A percentile compares a stretch with the other conserved stretches of the same genome.
These are phyloP conservation scores for Cyberlindnera xishuangbannaensis DNA, from an alignment of 805 yeast species.

Conservation along the genomic window DNA sequence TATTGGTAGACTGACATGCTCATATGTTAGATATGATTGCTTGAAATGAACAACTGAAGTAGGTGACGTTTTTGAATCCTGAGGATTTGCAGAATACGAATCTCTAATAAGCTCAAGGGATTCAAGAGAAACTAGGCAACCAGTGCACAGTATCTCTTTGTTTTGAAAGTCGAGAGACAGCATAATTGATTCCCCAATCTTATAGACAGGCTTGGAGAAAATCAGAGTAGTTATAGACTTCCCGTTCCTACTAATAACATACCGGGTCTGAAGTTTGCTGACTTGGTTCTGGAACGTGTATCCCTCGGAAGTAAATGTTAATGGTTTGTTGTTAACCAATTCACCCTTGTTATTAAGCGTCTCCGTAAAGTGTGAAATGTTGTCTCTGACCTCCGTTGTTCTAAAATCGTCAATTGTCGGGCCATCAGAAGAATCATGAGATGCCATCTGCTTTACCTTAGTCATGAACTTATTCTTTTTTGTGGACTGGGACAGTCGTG, in stretches of 20 bases:
- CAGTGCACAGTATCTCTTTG: conserved; percentile 30
- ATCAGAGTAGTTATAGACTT: conserved; percentile 34
- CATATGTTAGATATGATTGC: conserved; percentile 28
- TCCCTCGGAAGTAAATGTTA: too few relatives aligned
- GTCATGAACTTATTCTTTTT: conserved; percentile 19
- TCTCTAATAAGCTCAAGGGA: conserved; percentile 32
- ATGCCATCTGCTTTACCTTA: conserved; percentile 20
- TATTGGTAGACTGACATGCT: conserved; percentile 23
- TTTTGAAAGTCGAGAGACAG: conserved; percentile 29
- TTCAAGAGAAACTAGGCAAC: conserved; percentile 31
- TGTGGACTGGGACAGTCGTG: conserved; percentile 8
- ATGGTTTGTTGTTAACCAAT: conserved; percentile 5
- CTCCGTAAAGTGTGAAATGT: conserved; percentile 14
- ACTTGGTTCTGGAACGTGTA: conserved; percentile 19
- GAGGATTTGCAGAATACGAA: conserved; percentile 19
- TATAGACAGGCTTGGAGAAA: conserved; percentile 36
- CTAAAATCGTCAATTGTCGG: conserved; percentile 12
- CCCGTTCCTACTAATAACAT: conserved; percentile 36
- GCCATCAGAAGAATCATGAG: conserved; percentile 1
- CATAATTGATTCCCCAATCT: conserved; percentile 41
- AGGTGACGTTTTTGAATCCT: too few relatives aligned
- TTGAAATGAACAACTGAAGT: conserved; percentile 23
- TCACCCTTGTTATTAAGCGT: conserved; percentile 5
- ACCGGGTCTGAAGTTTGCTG: conserved; percentile 28
- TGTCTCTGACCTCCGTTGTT: conserved; percentile 11